Evolutionary conservation across 2,329 filamentous ascomycete species (phyloP), one percentile per base, ranked within the genome.

Genomic region (Colletotrichum euphorbiae): DNA sequence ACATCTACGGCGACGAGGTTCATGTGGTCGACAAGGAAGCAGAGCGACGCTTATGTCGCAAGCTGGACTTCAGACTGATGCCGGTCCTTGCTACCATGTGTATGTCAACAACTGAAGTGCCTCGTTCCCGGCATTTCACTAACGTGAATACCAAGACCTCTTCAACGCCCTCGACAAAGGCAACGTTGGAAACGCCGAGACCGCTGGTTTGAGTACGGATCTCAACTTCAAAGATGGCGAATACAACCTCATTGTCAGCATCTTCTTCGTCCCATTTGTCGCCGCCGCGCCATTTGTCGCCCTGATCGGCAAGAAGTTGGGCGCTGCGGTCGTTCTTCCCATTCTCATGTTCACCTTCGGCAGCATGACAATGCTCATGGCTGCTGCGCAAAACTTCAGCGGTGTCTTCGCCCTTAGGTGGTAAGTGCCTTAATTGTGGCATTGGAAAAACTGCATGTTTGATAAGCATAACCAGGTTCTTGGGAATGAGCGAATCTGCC

Each of bases 231-330:
- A 83, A 61, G 65, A 74, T 3, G 84, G 88, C 73, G 85, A 92
- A 76, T 93, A 93, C 81, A 93, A 93, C 77, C 85, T 89, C 51
- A 83, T 93, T 52, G 78, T 94, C 45, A 87, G 84, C 71, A 89
- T 94, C 71, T 94, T 94, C 82, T 94, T 91, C 77, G 83, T 93
- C 6, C 91, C 91, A 0, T 93, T 91, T 75, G 91, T 93, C 59
- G 75, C 93, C 45, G 59, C 65, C 6, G 91, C 90, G 0, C 90
- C 90, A 0, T 76, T 80, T 8, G 70, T 81, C 1, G 79, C 79
- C 50, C 89, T 93, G 77, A 76, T 91, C 11, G 90, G 90, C 69
- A 94, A 93, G 80, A 90, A 87, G 70, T 92, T 85, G 73, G 90
- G 91, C 0, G 88, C 91, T 0, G 85, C 87, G 57, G 81, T 85